Conservation (phyloP, 768 basidiomycete genomes). For the Ramaria sp. region DNA sequence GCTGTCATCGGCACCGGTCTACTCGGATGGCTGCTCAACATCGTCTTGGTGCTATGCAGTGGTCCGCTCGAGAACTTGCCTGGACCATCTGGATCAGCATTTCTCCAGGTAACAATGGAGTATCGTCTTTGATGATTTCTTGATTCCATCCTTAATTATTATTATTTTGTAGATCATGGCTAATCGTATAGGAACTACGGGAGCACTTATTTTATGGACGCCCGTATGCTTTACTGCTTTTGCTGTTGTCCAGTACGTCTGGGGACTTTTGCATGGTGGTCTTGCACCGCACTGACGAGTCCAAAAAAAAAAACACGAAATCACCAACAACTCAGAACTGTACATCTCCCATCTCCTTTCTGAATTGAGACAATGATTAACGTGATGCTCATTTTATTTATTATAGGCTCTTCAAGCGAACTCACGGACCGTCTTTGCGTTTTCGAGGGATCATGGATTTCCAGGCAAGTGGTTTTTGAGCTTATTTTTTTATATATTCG, state of each 20-base stretch:
- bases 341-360: background rate
- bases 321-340: slow-evolving; percentile 6
- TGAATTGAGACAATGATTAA: background rate
- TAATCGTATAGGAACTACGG: slow-evolving; percentile 64
- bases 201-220: slow-evolving; percentile 68
- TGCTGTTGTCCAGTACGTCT: slow-evolving; percentile 63
- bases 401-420: slow-evolving; percentile 60
- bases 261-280: background rate
- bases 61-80: slow-evolving; percentile 61
- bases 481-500: too few relatives aligned
- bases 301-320: too few relatives aligned
- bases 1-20: slow-evolving; percentile 70
- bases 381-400: background rate
- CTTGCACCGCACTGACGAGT: too few relatives aligned
- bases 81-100: slow-evolving; percentile 58
- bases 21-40: slow-evolving; percentile 81
- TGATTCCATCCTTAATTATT: background rate
- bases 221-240: slow-evolving; percentile 81
- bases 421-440: slow-evolving; percentile 74
- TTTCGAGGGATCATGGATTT: slow-evolving; percentile 63
- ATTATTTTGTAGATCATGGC: slow-evolving; percentile 49
- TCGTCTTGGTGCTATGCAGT: slow-evolving; percentile 76
- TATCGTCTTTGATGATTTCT: too few relatives aligned
- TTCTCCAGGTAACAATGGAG: slow-evolving; percentile 55
- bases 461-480: background rate